Conservation (phyloP, 2,329 filamentous ascomycete genomes). For the Sclerotinia sclerotiorum region DNA sequence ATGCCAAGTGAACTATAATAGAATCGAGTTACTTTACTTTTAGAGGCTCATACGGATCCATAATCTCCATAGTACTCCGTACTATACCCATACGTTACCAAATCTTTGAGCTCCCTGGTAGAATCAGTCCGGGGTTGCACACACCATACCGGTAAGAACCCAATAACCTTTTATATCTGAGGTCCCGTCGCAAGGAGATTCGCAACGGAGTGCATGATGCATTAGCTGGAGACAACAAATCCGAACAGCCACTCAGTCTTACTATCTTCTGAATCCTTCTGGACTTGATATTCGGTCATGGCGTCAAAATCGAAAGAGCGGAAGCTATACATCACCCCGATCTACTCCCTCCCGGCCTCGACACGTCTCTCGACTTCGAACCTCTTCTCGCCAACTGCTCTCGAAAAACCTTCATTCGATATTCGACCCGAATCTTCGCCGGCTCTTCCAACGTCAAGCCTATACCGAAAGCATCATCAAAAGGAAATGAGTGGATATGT, state of each 20-base stretch:
- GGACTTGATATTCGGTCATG: slow-evolving; percentile 17
- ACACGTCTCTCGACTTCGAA: slow-evolving; percentile 25
- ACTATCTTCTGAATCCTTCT: slow-evolving; percentile 18
- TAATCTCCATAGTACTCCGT: slow-evolving; percentile 7
- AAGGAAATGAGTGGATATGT: slow-evolving; percentile 34
- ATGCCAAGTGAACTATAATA: slow-evolving; percentile 15
- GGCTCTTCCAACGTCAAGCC: slow-evolving; percentile 27
- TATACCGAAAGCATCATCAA: slow-evolving; percentile 38
- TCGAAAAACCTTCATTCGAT: slow-evolving; percentile 36
- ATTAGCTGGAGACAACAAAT: slow-evolving; percentile 25
- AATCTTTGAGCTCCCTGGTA: slow-evolving; percentile 7
- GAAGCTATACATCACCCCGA: slow-evolving; percentile 23
- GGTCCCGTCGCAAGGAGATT: slow-evolving; percentile 19
- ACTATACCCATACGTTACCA: slow-evolving; percentile 6
- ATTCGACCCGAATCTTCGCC: slow-evolving; percentile 32
- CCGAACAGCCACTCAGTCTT: slow-evolving; percentile 12
- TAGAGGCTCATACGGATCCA: not conserved
- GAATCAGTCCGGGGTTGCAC: slow-evolving; percentile 19
- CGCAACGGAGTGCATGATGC: slow-evolving; percentile 21
- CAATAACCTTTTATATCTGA: slow-evolving; percentile 24
- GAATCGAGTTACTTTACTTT: slow-evolving; percentile 18
- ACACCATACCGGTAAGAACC: slow-evolving; percentile 17
- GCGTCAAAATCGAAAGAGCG: slow-evolving; percentile 14
- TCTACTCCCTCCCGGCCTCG: slow-evolving; percentile 29
- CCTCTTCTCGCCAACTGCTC: slow-evolving; percentile 31